Evolutionary conservation across 2,329 filamentous ascomycete species (phyloP), one percentile per base, ranked within the genome.

Genomic region (Aspergillus ochraceus): DNA sequence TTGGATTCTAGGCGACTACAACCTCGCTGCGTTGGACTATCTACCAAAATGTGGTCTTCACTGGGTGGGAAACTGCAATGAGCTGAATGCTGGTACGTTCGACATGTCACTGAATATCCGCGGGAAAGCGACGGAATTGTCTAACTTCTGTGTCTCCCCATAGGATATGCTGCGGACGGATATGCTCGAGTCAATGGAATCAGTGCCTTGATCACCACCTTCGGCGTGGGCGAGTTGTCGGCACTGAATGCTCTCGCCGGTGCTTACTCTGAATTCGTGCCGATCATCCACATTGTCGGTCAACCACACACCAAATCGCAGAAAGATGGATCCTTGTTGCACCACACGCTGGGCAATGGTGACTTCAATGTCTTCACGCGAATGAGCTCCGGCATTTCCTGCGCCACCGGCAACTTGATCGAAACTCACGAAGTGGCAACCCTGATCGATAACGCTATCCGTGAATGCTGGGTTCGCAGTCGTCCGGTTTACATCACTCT

Each of bases 401-500:
- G 87, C 71, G 86, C 86, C 22, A 82, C 90, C 45, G 87, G 89
- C 56, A 88, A 88, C 68, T 82, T 96, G 58, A 88, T 86, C 71
- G 84, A 90, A 63, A 86, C 89, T 1, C 76, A 82, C 60, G 88
- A 90, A 65, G 90, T 90, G 47, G 88, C 91, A 10, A 79, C 81
- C 14, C 85, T 92, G 69, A 93, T 96, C 66, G 92, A 96, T 73
- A 83, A 90, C 68, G 86, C 89, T 3, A 83, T 96, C 29, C 84
- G 85, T 32, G 83, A 92, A 76, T 95, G 91, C 73, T 91, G 86
- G 79, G 76, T 91, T 49, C 81, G 85, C 58, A 91, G 88, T 61
- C 84, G 90, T 20, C 92, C 92, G 2, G 90, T 96, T 53, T 96
- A 96, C 76, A 87, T 96, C 67, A 88, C 88, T 71, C 80, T 96